A percentile compares a stretch with the other conserved stretches of the same genome.
Evolutionary conservation across 768 basidiomycete genomes (phyloP).

Genomic region (Podaxis pistillaris): DNA sequence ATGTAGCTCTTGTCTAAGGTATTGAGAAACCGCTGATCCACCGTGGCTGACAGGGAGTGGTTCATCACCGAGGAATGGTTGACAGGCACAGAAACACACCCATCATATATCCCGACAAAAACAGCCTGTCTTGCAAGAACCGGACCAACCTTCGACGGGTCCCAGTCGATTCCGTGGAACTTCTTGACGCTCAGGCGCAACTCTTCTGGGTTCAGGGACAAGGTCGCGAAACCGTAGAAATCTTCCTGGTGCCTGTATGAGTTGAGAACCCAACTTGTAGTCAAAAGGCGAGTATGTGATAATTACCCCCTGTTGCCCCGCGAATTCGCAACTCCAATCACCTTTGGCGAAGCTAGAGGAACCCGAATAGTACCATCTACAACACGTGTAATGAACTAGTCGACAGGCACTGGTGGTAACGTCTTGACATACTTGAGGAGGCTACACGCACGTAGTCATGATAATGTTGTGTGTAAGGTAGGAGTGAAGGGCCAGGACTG

Average conservation of each 20-base stretch:
- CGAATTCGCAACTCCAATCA: constrained; percentile 74
- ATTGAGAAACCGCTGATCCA: constrained; percentile 86
- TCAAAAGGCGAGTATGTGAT: neutral
- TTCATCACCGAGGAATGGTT: constrained; percentile 11
- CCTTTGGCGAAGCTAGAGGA: constrained; percentile 71
- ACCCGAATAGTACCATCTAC: constrained; percentile 65
- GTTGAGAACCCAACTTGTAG: constrained; percentile 12
- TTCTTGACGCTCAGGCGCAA: constrained; percentile 64
- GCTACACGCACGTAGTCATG: constrained; percentile 72
- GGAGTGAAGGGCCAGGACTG: neutral
- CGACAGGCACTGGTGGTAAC: neutral
- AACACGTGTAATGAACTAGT: constrained; percentile 13
- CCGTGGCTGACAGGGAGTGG: constrained; percentile 64
- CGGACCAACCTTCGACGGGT: constrained; percentile 52
- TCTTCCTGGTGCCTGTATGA: constrained; percentile 82
- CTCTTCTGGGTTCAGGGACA: constrained; percentile 77
- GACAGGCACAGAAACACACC: constrained; percentile 44
- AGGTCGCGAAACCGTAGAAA: constrained; percentile 71
- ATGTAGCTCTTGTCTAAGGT: constrained; percentile 82
- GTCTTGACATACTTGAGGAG: constrained; percentile 28
- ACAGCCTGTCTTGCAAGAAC: constrained; percentile 71
- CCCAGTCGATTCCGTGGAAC: constrained; percentile 67
- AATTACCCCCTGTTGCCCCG: constrained; percentile 71
- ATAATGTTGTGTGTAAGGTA: constrained; percentile 31
- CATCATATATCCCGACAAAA: constrained; percentile 91